Percentiles rank a stretch among this genome's conserved stretches.
Conservation (phyloP, 176 grass and related monocot genomes). For the Echinochloa phyllopogon region DNA sequence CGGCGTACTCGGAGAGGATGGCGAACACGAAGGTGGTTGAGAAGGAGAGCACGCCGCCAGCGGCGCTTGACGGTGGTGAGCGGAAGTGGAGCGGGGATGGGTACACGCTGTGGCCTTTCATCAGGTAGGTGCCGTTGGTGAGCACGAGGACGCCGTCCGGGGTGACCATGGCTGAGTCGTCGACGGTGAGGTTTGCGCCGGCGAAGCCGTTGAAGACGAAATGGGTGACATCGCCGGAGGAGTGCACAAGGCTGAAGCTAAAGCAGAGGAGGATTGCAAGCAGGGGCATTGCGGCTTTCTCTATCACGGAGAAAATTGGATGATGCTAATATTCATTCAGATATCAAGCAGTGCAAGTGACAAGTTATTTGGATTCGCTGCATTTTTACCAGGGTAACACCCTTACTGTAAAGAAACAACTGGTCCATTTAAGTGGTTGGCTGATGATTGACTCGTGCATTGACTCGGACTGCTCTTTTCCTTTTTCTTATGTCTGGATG, state of each 20-base stretch:
- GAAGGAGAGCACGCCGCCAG: background rate
- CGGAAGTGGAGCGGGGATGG: background rate
- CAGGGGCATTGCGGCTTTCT: background rate
- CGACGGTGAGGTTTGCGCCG: background rate
- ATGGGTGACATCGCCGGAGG: background rate
- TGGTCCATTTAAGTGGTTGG: background rate
- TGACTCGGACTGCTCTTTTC: background rate
- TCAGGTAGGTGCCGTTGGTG: background rate
- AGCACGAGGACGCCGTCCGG: background rate
- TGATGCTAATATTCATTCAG: background rate
- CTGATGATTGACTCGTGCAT: background rate
- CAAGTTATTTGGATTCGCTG: background rate
- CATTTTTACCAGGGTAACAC: background rate
- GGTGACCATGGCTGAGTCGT: background rate
- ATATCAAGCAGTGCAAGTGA: background rate
- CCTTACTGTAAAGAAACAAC: background rate
- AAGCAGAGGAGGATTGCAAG: conserved; percentile 25
- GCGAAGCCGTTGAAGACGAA: background rate
- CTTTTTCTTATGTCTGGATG: background rate
- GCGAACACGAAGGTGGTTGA: background rate
- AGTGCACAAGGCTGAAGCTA: background rate
- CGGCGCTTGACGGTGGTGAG: background rate
- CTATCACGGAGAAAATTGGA: background rate
- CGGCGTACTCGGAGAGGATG: conserved; percentile 9
- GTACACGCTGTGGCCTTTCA: background rate